Conservation (phyloP, 2,329 filamentous ascomycete genomes). For the Orbilia oligospora region DNA sequence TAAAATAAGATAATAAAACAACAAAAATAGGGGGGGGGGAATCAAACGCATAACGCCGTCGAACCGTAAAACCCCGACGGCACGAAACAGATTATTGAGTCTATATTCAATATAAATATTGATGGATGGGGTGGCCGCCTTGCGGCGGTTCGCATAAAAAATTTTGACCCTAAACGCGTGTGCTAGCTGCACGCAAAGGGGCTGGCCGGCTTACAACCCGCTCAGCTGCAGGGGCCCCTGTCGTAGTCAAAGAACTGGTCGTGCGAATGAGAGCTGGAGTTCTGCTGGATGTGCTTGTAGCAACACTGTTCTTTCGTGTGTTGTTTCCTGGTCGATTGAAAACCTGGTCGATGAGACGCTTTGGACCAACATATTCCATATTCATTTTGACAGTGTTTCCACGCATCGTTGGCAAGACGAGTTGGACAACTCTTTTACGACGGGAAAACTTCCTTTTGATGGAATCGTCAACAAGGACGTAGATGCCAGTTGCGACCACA, state of each 20-base stretch:
- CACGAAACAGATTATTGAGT: conserved; percentile 13
- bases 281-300: conserved; percentile 23
- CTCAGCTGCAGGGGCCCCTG: conserved; percentile 46
- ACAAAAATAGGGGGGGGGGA: neutral
- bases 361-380: conserved; percentile 76
- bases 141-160: neutral
- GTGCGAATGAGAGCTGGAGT: conserved; percentile 47
- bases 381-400: conserved; percentile 72
- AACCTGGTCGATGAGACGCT: conserved; percentile 75
- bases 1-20: conserved; percentile 12
- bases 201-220: conserved; percentile 49
- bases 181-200: conserved; percentile 59
- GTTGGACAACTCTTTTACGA: conserved; percentile 69
- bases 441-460: conserved; percentile 75
- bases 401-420: conserved; percentile 71
- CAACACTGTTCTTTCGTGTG: conserved; percentile 43
- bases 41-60: conserved; percentile 43
- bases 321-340: conserved; percentile 70
- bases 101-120: conserved; percentile 15
- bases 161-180: conserved; percentile 39
- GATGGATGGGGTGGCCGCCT: neutral
- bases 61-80: conserved; percentile 33
- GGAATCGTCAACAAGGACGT: conserved; percentile 89
- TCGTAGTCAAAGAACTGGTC: conserved; percentile 45
- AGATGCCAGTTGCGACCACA: conserved; percentile 88